Percentiles rank a stretch among this genome's conserved stretches.
These are phyloP conservation scores for Neurospora sp. DNA, from an alignment of 495 filamentous ascomycete species.

Conservation along the genomic window DNA sequence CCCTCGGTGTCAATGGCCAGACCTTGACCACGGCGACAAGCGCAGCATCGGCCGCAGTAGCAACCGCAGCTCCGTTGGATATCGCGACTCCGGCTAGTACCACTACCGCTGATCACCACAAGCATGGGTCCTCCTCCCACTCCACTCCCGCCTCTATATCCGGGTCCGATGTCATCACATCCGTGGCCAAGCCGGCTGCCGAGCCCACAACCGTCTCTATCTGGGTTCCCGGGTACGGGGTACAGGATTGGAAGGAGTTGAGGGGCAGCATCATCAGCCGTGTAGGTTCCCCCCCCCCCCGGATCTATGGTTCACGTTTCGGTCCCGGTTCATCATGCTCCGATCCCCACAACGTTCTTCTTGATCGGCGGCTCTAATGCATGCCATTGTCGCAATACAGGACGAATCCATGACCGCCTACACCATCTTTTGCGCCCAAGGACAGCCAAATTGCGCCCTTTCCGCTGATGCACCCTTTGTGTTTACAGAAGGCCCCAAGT, in stretches of 20 bases:
- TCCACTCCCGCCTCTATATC: neutral
- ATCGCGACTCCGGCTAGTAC: neutral
- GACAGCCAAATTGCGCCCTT: slow-evolving; percentile 15
- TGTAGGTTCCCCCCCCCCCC: slow-evolving; percentile 9
- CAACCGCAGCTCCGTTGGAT: neutral
- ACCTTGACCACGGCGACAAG: neutral
- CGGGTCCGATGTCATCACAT: neutral
- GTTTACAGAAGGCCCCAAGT: slow-evolving; percentile 27
- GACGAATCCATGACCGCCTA: slow-evolving; percentile 23
- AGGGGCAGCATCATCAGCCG: slow-evolving; percentile 28
- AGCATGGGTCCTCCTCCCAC: neutral
- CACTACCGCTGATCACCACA: neutral
- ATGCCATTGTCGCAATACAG: slow-evolving; percentile 5
- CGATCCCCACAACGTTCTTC: neutral
- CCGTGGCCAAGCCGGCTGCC: neutral
- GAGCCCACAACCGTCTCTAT: slow-evolving; percentile 22
- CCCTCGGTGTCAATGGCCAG: neutral
- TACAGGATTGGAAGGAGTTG: slow-evolving; percentile 17
- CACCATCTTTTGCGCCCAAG: slow-evolving; percentile 30
- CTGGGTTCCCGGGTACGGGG: slow-evolving; percentile 23
- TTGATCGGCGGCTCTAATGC: neutral
- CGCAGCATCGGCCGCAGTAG: neutral
- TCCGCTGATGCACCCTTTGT: slow-evolving; percentile 26
- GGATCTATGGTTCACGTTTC: neutral
- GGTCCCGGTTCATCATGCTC: neutral